Base-by-base conservation (phyloP, 441 rosid species). In the Populus hybrid region DNA sequence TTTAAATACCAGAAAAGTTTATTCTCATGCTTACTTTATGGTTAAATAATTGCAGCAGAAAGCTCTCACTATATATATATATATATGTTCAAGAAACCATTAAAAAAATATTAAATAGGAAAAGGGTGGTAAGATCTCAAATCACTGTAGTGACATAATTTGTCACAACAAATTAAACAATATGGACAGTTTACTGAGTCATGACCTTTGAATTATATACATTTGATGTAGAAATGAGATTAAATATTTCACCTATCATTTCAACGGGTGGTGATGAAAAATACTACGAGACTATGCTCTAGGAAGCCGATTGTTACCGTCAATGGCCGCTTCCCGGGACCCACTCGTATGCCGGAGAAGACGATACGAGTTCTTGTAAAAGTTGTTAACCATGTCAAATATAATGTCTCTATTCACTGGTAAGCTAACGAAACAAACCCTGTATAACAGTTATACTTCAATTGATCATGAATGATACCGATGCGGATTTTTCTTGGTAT, bases 301-400 rank as follows among this genome's bases (percentile, higher is more conserved):
- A 89, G 83, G 85, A 93, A 95, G 82, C 89, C 90, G 29, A 91
- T 88, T 68, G 93, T 92, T 36, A 92, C 98, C 0, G 90, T 95
- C 4, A 95, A 95, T 73, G 93, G 95, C 28, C 76, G 76, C 81
- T 93, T 87, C 77, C 99, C 98, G 21, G 98, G 99, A 63, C 99
- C 95, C 10, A 93, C 96, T 71, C 89, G 38, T 89, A 95, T 74
- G 97, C 96, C 38, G 84, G 96, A 74, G 98, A 95, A 91, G 96
- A 84, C 68, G 99, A 95, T 78, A 91, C 89, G n/a, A 33, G 88
- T 95, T 68, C 88, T 93, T 29, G 90, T 95, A 64, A 88, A 81
- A 74, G 99, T 92, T 42, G 89, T 84, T 64, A 95, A 95, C 85
- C 90, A 86, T 68, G 98, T 95, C 79, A 88, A 90, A 79, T 90